Evolutionary conservation across 257 asterid genomes (phyloP).

Genomic region (Petrea volubilis): DNA sequence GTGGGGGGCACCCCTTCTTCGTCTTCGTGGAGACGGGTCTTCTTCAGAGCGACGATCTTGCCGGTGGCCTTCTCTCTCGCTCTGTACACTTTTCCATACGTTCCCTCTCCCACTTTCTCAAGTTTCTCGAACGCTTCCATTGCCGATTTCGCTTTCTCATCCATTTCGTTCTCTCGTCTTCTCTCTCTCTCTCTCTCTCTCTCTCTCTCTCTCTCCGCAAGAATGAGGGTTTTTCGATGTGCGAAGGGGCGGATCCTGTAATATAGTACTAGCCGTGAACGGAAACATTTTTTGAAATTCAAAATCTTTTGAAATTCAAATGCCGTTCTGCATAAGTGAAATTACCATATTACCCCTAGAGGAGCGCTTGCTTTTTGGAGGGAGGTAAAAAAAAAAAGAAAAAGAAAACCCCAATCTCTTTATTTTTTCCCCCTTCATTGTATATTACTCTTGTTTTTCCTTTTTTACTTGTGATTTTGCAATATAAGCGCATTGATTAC

Average conservation of each 20-base stretch:
- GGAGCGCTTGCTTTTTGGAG: conserved; percentile 11
- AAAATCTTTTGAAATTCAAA: conserved; percentile 33
- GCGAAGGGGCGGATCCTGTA: conserved; percentile 12
- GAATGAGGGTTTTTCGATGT: neutral
- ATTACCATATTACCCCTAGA: conserved; percentile 21
- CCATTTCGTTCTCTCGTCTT: conserved; percentile 14
- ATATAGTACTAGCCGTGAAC: conserved; percentile 21
- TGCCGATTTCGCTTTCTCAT: conserved; percentile 54
- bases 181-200: neutral
- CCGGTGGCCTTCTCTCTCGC: conserved; percentile 95
- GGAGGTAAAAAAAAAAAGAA: too few species aligned
- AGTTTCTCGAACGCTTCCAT: conserved; percentile 95
- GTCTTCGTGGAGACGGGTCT: conserved; percentile 93
- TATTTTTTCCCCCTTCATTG: neutral
- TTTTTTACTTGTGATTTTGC: too few species aligned
- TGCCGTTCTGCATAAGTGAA: neutral
- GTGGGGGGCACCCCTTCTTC: conserved; percentile 99
- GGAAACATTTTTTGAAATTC: conserved; percentile 41
- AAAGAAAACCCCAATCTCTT: neutral
- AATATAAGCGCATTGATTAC: too few species aligned
- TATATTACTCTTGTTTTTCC: neutral
- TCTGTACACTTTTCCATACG: conserved; percentile 92
- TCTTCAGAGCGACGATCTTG: conserved; percentile 85
- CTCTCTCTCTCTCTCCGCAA: neutral
- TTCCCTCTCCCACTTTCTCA: conserved; percentile 95